phyloP scores from a whole-genome alignment of 805 yeast genomes.

The Blastobotrys mokoenaii region DNA sequence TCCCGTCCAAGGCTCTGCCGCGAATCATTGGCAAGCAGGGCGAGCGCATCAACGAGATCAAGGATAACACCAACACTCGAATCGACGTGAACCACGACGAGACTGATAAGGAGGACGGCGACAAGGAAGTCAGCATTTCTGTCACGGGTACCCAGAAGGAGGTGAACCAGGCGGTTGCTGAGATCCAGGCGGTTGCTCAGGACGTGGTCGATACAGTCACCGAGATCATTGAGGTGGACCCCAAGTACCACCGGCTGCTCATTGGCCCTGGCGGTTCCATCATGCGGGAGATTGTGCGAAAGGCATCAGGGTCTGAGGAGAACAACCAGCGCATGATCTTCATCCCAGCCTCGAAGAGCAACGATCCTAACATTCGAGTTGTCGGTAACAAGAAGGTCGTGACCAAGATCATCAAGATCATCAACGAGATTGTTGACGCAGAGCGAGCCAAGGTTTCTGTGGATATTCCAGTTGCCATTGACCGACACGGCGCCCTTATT shows the following conservation, averaged over 20 bases:
- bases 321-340: slow-evolving; percentile 42
- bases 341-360: slow-evolving; percentile 61
- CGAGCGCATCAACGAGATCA: slow-evolving; percentile 70
- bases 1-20: slow-evolving; percentile 70
- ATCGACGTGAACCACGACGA: slow-evolving; percentile 40
- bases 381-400: slow-evolving; percentile 74
- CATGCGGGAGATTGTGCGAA: slow-evolving; percentile 61
- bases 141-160: slow-evolving; percentile 72
- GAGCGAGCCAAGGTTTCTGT: slow-evolving; percentile 37
- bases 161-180: slow-evolving; percentile 60
- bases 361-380: slow-evolving; percentile 43
- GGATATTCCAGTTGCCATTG: slow-evolving; percentile 44
- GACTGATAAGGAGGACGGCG: slow-evolving; percentile 36
- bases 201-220: slow-evolving; percentile 56
- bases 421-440: slow-evolving; percentile 53
- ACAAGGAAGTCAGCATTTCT: slow-evolving; percentile 49
- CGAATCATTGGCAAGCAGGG: slow-evolving; percentile 87
- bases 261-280: slow-evolving; percentile 74
- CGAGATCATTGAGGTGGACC: slow-evolving; percentile 55
- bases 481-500: slow-evolving; percentile 65
- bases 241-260: slow-evolving; percentile 63
- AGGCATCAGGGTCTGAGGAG: slow-evolving; percentile 59
- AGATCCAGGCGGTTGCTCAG: slow-evolving; percentile 53
- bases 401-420: slow-evolving; percentile 51
- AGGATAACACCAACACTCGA: slow-evolving; percentile 51